phyloP scores from a whole-genome alignment of 768 basidiomycete genomes.

The Sporobolomyces roseus region DNA sequence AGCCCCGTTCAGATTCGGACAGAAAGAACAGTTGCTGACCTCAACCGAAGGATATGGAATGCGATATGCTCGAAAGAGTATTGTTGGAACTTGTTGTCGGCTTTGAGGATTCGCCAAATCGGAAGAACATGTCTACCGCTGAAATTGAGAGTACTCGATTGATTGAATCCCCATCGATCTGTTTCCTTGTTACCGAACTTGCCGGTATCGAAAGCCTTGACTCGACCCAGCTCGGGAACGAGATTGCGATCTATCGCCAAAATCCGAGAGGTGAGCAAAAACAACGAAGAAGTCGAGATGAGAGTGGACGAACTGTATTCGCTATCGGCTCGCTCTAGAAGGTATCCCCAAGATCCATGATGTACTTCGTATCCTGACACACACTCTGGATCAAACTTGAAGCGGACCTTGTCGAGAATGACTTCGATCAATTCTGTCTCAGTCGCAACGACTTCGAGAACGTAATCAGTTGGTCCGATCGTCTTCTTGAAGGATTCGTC shows the following conservation, averaged over 20 bases:
- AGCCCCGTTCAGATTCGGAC: neutral
- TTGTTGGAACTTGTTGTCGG: conserved; percentile 68
- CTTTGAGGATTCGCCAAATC: conserved; percentile 84
- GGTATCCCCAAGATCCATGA: conserved; percentile 81
- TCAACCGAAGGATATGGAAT: conserved; percentile 69
- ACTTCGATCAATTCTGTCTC: conserved; percentile 80
- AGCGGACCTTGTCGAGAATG: conserved; percentile 63
- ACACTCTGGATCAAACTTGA: conserved; percentile 83
- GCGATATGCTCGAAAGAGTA: conserved; percentile 88
- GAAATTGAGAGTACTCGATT: conserved; percentile 76
- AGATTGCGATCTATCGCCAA: conserved; percentile 62
- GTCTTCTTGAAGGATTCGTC: conserved; percentile 28
- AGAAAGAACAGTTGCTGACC: conserved; percentile 57
- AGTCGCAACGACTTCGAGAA: conserved; percentile 57
- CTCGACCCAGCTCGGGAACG: conserved; percentile 69
- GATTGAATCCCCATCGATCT: conserved; percentile 68
- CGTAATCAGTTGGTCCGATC: conserved; percentile 42
- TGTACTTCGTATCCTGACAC: conserved; percentile 90
- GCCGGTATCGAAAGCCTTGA: conserved; percentile 52
- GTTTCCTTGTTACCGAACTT: conserved; percentile 41
- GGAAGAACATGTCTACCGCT: conserved; percentile 87
- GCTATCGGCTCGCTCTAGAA: conserved; percentile 61
- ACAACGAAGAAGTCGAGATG: neutral
- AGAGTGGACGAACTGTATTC: conserved; percentile 22
- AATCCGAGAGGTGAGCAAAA: neutral